Conservation (phyloP, 2,329 filamentous ascomycete species). For the Blastomyces silverae region DNA sequence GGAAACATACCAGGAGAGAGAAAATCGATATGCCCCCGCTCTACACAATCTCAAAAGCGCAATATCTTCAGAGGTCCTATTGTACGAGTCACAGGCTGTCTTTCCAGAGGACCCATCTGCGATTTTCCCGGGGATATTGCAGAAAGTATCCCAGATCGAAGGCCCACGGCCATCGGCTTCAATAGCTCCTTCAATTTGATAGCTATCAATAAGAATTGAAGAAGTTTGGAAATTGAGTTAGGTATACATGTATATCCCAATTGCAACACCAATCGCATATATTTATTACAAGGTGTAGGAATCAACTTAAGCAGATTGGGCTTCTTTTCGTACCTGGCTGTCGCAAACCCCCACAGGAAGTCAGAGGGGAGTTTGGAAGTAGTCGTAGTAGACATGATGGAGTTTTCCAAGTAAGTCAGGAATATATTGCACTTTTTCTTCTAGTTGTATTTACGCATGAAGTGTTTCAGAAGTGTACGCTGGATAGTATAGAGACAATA, state of each 20-base stretch:
- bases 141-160: slow-evolving; percentile 89
- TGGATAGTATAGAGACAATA: background rate
- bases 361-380: slow-evolving; percentile 52
- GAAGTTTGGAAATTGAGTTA: background rate
- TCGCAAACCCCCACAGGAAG: slow-evolving; percentile 75
- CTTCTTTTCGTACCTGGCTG: slow-evolving; percentile 55
- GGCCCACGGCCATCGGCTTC: slow-evolving; percentile 67
- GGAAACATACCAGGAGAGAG: slow-evolving; percentile 57
- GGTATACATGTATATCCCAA: background rate
- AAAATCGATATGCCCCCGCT: slow-evolving; percentile 73
- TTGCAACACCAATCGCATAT: background rate
- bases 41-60: slow-evolving; percentile 66
- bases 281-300: background rate
- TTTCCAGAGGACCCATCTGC: slow-evolving; percentile 68
- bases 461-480: background rate
- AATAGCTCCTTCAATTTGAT: slow-evolving; percentile 76
- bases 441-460: background rate
- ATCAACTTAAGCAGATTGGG: background rate
- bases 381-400: slow-evolving; percentile 22
- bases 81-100: slow-evolving; percentile 80
- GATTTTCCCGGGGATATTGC: slow-evolving; percentile 71
- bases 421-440: background rate
- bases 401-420: background rate
- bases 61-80: slow-evolving; percentile 70
- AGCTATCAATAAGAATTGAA: slow-evolving; percentile 46